Percentiles rank a stretch among this genome's conserved stretches.
Conservation (phyloP, 768 basidiomycete species). For the Fistulinella prunicolor region DNA sequence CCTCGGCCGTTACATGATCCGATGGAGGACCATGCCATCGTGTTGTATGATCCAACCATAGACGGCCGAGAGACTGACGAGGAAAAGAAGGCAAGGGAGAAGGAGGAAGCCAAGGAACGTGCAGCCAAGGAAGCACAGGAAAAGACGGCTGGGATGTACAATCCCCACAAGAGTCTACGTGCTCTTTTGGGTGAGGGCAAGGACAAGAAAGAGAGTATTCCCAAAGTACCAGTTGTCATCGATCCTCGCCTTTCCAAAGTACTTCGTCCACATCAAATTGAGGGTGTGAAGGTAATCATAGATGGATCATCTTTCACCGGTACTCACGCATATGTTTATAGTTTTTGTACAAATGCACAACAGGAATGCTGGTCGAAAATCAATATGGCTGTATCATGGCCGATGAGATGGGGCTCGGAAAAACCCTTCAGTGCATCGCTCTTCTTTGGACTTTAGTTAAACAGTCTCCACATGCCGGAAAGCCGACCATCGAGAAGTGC, state of each 20-base stretch:
- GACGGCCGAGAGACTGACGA: slow-evolving; percentile 91
- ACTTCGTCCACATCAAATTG: slow-evolving; percentile 94
- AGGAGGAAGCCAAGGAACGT: slow-evolving; percentile 65
- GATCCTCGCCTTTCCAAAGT: slow-evolving; percentile 86
- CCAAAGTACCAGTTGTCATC: slow-evolving; percentile 95
- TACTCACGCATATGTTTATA: slow-evolving; percentile 32
- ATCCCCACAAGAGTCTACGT: slow-evolving; percentile 91
- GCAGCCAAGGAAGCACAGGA: slow-evolving; percentile 62
- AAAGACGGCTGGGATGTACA: slow-evolving; percentile 72
- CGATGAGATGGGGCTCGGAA: slow-evolving; percentile 98
- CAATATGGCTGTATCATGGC: slow-evolving; percentile 99
- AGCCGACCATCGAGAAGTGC: slow-evolving; percentile 90
- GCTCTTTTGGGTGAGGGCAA: slow-evolving; percentile 69
- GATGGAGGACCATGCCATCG: slow-evolving; percentile 97
- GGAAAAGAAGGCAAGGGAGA: slow-evolving; percentile 70
- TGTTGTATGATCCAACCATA: slow-evolving; percentile 94
- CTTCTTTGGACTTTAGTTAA: slow-evolving; percentile 94
- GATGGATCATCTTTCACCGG: not conserved
- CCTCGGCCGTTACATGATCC: slow-evolving; percentile 96
- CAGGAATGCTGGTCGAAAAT: slow-evolving; percentile 87
- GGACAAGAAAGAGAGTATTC: slow-evolving; percentile 58
- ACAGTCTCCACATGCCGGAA: slow-evolving; percentile 88
- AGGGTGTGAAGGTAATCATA: slow-evolving; percentile 84
- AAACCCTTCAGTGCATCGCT: slow-evolving; percentile 95
- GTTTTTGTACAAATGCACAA: slow-evolving; percentile 95